These are phyloP conservation scores for Nitzschia sp. DNA, from an alignment of 108 stramenopile genomes.

Conservation along the genomic window DNA sequence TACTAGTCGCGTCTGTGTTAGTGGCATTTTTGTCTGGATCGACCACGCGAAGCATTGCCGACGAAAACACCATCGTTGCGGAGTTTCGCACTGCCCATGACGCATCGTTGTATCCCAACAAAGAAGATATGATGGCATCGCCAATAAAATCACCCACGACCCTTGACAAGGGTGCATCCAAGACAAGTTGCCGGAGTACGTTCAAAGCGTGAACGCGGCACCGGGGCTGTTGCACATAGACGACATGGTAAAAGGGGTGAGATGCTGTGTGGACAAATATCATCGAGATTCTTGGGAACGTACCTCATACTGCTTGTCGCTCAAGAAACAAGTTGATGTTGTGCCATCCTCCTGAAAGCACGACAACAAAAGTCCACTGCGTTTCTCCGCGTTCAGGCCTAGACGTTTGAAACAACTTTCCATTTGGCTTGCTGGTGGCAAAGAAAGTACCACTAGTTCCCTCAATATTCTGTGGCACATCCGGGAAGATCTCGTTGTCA, in stretches of 20 bases:
- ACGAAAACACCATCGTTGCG: constrained; percentile 69
- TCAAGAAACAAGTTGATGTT: not conserved
- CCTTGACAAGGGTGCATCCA: constrained; percentile 54
- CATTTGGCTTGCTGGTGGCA: constrained; percentile 39
- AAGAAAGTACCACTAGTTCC: constrained; percentile 33
- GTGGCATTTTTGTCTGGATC: constrained; percentile 67
- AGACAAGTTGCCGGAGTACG: constrained; percentile 53
- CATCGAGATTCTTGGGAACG: not conserved
- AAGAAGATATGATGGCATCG: constrained; percentile 41
- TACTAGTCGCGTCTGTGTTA: constrained; percentile 38
- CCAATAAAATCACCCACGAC: constrained; percentile 42
- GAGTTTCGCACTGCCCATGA: constrained; percentile 68
- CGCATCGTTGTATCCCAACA: constrained; percentile 55
- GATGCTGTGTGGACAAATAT: not conserved
- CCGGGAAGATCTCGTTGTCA: constrained; percentile 11
- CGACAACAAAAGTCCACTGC: not conserved
- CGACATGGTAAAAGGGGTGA: not conserved
- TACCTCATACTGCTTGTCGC: constrained; percentile 37
- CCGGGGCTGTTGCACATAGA: constrained; percentile 18
- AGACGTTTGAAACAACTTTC: constrained; percentile 11
- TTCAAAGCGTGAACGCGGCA: constrained; percentile 66
- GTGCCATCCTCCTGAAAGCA: not conserved
- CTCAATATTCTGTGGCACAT: constrained; percentile 29
- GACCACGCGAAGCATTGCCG: constrained; percentile 57
- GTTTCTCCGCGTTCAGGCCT: not conserved